Conservation (phyloP, 176 grass and related monocot genomes). For the Avena atlantica region DNA sequence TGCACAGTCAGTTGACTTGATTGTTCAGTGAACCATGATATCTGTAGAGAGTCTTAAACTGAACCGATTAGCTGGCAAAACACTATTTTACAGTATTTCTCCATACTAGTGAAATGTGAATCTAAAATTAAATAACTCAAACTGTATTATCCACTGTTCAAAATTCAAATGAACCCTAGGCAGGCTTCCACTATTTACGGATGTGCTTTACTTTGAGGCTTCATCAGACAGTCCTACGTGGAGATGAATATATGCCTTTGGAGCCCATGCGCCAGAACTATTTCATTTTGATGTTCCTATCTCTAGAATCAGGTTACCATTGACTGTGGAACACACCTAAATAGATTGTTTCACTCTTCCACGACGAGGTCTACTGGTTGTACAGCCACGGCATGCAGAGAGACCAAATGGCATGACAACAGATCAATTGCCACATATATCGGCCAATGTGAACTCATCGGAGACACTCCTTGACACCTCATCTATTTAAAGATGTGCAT, state of each 20-base stretch:
- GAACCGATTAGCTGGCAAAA: constrained; percentile 14
- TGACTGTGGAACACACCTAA: not conserved
- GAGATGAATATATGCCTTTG: constrained; percentile 1
- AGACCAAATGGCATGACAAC: constrained; percentile 39
- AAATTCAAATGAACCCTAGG: not conserved
- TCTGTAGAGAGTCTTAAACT: constrained; percentile 11
- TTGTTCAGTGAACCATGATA: not conserved
- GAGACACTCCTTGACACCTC: no score
- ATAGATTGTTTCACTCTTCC: constrained; percentile 28
- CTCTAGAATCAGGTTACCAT: not conserved
- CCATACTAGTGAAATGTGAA: constrained; percentile 7
- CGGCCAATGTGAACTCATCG: not conserved
- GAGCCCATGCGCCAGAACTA: not conserved
- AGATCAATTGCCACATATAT: constrained; percentile 35
- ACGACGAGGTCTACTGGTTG: constrained; percentile 9
- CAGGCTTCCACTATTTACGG: not conserved
- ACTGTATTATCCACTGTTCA: not conserved
- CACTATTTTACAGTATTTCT: not conserved
- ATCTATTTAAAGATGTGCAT: no score
- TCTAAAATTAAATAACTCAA: not conserved
- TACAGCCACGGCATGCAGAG: constrained; percentile 4
- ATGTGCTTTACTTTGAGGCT: constrained; percentile 9
- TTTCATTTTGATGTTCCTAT: not conserved
- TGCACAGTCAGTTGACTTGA: not conserved
- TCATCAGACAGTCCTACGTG: not conserved